Evolutionary conservation across 306 rosid species (phyloP), one percentile per base, ranked within the genome.

Genomic region (Alnus glutinosa): DNA sequence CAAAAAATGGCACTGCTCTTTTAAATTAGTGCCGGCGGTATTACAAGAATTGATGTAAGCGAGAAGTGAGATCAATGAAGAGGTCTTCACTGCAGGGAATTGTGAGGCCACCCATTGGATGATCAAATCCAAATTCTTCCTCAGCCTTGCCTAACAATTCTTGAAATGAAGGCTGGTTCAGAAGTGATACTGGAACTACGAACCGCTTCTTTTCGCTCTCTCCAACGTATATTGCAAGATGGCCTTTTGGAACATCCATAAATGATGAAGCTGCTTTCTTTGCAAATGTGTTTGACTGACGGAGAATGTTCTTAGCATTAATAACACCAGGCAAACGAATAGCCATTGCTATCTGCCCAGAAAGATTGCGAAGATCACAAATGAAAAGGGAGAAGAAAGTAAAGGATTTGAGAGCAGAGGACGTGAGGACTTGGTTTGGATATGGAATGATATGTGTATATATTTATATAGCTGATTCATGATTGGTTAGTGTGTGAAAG

Each of bases 61-160:
- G 2, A 11, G 77, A 79, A 34, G 73, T 19, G 30, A 72, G 44
- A 10, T 49, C 10, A 4, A 79, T 3, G 71, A 72, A 79, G 12
- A 12, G 19, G 3, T 72, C 64, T 30, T 79, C 73, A 0, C 23
- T 83, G 74, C 83, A 81, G 12, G 85, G 85, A 75, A 86, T 77
- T 51, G 85, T 77, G 61, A 84, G 74, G 50, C 79, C 88, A 4
- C 88, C 88, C 86, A 84, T 87, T 10, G 92, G 91, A 70, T 85
- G 93, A 48, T 76, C 52, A 64, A 64, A 83, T 42, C 89, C 87
- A 3, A 85, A 89, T 74, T 88, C 93, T 70, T 86, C 88, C 71
- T 87, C 89, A 10, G 86, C 80, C 68, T 73, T 81, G 57, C 62
- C 57, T 3, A 87, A 69, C 72, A 87, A 75, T 19, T 86, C 82